Evolutionary conservation across 805 yeast genomes (phyloP).

Genomic region (Kluyveromyces aestuarii): DNA sequence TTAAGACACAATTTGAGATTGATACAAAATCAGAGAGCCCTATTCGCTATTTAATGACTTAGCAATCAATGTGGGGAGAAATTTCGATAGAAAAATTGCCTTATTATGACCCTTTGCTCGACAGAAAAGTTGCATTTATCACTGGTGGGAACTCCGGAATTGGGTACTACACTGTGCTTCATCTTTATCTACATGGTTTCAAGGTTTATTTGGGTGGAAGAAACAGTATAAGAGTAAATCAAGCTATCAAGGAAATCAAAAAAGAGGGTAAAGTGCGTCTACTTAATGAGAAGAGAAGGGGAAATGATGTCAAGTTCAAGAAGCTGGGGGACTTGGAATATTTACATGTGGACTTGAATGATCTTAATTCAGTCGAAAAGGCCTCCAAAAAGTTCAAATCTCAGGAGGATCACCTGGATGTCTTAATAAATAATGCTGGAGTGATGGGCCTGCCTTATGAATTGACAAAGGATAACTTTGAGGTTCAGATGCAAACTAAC

Average conservation of each 20-base stretch:
- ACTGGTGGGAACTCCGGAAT: slow-evolving; percentile 80
- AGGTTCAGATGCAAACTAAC: slow-evolving; percentile 71
- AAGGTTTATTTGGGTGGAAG: slow-evolving; percentile 69
- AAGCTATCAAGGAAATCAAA: slow-evolving; percentile 47
- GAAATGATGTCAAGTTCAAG: slow-evolving; percentile 1
- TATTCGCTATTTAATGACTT: background rate
- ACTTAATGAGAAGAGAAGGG: slow-evolving; percentile 10
- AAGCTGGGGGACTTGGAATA: slow-evolving; percentile 29
- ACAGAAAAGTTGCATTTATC: slow-evolving; percentile 57
- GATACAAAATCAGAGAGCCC: background rate
- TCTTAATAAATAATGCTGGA: slow-evolving; percentile 72
- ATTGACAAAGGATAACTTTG: slow-evolving; percentile 60
- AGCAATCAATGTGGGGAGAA: slow-evolving; percentile 3
- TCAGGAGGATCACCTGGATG: slow-evolving; percentile 43
- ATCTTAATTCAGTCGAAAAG: slow-evolving; percentile 35
- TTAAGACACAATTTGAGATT: background rate
- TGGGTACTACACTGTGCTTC: slow-evolving; percentile 69
- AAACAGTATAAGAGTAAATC: slow-evolving; percentile 43
- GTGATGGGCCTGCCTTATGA: slow-evolving; percentile 67
- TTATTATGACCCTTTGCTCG: slow-evolving; percentile 45
- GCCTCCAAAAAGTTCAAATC: slow-evolving; percentile 41
- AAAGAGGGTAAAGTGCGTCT: slow-evolving; percentile 39
- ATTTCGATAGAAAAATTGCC: slow-evolving; percentile 47
- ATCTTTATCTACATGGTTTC: slow-evolving; percentile 72
- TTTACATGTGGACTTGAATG: slow-evolving; percentile 48